Evolutionary conservation across 129 eudicot genomes (phyloP).

Genomic region (Silybum marianum): DNA sequence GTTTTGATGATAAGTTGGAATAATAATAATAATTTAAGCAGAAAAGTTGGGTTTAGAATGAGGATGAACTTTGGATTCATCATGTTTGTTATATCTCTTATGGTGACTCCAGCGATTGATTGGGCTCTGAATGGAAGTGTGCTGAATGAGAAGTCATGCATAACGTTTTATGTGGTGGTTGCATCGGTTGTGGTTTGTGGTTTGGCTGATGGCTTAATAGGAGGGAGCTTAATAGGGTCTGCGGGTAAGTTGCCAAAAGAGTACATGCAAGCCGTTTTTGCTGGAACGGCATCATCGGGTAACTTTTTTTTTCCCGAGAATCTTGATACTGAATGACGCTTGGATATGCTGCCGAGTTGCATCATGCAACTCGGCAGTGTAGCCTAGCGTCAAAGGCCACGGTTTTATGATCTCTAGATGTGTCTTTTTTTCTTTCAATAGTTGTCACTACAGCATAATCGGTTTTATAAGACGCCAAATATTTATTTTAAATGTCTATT

Average conservation of each 20-base stretch:
- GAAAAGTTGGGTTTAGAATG: slow-evolving; percentile 44
- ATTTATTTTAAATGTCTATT: background rate
- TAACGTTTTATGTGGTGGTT: slow-evolving; percentile 38
- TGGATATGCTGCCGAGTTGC: too few species aligned
- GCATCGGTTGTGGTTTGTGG: slow-evolving; percentile 61
- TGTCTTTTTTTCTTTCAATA: background rate
- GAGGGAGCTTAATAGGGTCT: slow-evolving; percentile 71
- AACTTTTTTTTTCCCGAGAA: slow-evolving; percentile 1
- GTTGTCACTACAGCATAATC: background rate
- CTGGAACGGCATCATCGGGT: slow-evolving; percentile 94
- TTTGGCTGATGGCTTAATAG: slow-evolving; percentile 68
- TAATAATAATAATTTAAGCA: slow-evolving; percentile 10
- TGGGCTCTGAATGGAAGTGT: slow-evolving; percentile 37
- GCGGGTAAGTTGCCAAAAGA: slow-evolving; percentile 81
- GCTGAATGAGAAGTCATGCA: slow-evolving; percentile 11
- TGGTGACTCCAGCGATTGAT: slow-evolving; percentile 52
- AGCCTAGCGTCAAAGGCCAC: too few species aligned
- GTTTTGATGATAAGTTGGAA: slow-evolving; percentile 44
- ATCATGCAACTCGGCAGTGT: too few species aligned
- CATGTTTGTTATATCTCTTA: slow-evolving; percentile 47
- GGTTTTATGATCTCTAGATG: too few species aligned
- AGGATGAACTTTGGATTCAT: slow-evolving; percentile 76
- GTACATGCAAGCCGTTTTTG: slow-evolving; percentile 91
- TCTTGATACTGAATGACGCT: background rate
- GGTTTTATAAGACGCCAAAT: background rate